Conservation (phyloP, 2,329 filamentous ascomycete genomes). For the Exophiala dermatitidis region DNA sequence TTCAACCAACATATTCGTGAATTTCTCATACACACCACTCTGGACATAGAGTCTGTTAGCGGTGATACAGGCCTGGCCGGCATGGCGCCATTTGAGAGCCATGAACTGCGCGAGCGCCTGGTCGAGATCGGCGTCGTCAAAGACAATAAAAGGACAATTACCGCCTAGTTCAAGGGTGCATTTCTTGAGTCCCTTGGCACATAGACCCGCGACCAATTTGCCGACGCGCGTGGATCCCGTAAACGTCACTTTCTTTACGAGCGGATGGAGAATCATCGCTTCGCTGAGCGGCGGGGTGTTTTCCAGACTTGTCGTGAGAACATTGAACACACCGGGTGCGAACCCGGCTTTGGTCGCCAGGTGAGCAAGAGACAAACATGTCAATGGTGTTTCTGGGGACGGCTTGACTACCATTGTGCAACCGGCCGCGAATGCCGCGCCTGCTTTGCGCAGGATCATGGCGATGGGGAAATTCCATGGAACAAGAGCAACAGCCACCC, state of each 20-base stretch:
- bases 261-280: conserved; percentile 50
- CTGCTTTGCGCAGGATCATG: conserved; percentile 60
- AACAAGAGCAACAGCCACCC: conserved; percentile 60
- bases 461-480: conserved; percentile 68
- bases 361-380: conserved; percentile 46
- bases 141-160: conserved; percentile 59
- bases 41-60: conserved; percentile 43
- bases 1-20: conserved; percentile 48
- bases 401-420: conserved; percentile 70
- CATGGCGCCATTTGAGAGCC: conserved; percentile 39
- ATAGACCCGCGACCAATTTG: conserved; percentile 55
- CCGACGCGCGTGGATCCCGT: conserved; percentile 56
- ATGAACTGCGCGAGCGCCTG: conserved; percentile 36
- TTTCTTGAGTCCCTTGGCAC: conserved; percentile 56
- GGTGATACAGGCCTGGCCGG: conserved; percentile 41
- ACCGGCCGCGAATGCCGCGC: conserved; percentile 61
- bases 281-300: conserved; percentile 37
- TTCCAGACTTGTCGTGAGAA: conserved; percentile 48
- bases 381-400: conserved; percentile 59
- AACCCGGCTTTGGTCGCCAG: conserved; percentile 52
- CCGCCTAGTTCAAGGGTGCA: conserved; percentile 58
- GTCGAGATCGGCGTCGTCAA: conserved; percentile 57
- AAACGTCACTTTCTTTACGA: conserved; percentile 55
- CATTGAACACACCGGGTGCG: conserved; percentile 53
- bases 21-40: conserved; percentile 43